phyloP scores from a whole-genome alignment of 2,329 filamentous ascomycete species.

The Podosphaera xanthii region DNA sequence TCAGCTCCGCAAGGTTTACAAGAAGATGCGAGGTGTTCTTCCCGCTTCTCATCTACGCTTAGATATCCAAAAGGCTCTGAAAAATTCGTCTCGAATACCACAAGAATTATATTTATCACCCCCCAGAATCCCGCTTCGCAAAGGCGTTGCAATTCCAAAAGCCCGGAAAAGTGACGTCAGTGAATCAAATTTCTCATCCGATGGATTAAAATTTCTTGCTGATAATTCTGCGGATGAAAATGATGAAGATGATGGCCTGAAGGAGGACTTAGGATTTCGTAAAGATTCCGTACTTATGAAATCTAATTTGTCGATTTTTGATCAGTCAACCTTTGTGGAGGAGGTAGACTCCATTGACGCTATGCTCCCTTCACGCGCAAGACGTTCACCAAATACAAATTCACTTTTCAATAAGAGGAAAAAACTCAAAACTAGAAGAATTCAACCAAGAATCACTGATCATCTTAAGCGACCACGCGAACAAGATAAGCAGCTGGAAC shows the following conservation, averaged over 20 bases:
- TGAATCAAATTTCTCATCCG: not conserved
- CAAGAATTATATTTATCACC: constrained; percentile 6
- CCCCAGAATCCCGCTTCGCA: constrained; percentile 6
- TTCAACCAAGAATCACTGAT: constrained; percentile 14
- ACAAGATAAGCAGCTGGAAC: not conserved
- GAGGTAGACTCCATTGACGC: constrained; percentile 16
- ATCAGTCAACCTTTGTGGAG: constrained; percentile 10
- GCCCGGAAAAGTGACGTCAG: not conserved
- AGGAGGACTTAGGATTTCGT: not conserved
- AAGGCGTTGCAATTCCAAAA: constrained; percentile 14
- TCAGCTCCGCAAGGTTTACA: constrained; percentile 11
- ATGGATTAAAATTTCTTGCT: constrained; percentile 8
- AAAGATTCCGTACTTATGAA: constrained; percentile 5
- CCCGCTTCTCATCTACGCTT: constrained; percentile 45
- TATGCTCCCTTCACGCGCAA: constrained; percentile 15
- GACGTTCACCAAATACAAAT: constrained; percentile 4
- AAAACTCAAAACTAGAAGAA: not conserved
- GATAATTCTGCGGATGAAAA: constrained; percentile 11
- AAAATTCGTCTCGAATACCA: constrained; percentile 4
- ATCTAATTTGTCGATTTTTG: constrained; percentile 3
- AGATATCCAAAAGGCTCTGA: constrained; percentile 22
- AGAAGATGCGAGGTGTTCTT: constrained; percentile 32
- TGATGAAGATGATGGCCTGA: constrained; percentile 2
- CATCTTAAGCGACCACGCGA: constrained; percentile 5
- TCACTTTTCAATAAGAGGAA: constrained; percentile 7